These are phyloP conservation scores for Penicillium turbatum DNA, from an alignment of 495 filamentous ascomycete genomes.

Conservation along the genomic window DNA sequence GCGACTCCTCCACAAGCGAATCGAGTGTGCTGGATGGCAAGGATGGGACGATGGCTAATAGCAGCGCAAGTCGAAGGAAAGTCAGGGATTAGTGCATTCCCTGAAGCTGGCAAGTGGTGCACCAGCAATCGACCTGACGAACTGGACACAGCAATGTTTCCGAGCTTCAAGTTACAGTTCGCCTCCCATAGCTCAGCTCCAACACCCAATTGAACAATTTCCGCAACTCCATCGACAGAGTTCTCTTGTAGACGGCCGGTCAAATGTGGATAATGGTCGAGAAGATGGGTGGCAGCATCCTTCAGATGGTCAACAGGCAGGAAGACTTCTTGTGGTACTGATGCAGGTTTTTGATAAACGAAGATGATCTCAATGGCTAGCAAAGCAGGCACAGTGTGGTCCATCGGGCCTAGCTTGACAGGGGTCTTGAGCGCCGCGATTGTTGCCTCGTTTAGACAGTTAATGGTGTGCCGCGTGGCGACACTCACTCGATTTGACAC, in stretches of 20 bases:
- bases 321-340: not conserved
- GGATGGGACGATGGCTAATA: not conserved
- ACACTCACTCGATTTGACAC: not conserved
- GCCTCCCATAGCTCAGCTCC: slow-evolving; percentile 3
- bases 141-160: not conserved
- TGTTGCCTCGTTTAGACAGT: slow-evolving; percentile 1
- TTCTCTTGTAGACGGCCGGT: slow-evolving; percentile 5
- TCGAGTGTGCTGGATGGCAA: slow-evolving; percentile 7
- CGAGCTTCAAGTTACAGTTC: not conserved
- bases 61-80: not conserved
- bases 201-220: not conserved
- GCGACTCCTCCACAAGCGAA: slow-evolving; percentile 8
- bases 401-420: slow-evolving; percentile 2
- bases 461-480: not conserved
- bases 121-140: not conserved
- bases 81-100: not conserved
- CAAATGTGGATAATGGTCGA: slow-evolving; percentile 9
- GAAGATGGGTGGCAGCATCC: not conserved
- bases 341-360: not conserved
- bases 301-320: not conserved
- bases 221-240: not conserved
- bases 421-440: slow-evolving; percentile 2
- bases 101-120: not conserved
- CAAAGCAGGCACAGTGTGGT: not conserved
- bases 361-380: not conserved